Base-by-base conservation (phyloP, 331 rosid species). In the Acacia pycnantha region DNA sequence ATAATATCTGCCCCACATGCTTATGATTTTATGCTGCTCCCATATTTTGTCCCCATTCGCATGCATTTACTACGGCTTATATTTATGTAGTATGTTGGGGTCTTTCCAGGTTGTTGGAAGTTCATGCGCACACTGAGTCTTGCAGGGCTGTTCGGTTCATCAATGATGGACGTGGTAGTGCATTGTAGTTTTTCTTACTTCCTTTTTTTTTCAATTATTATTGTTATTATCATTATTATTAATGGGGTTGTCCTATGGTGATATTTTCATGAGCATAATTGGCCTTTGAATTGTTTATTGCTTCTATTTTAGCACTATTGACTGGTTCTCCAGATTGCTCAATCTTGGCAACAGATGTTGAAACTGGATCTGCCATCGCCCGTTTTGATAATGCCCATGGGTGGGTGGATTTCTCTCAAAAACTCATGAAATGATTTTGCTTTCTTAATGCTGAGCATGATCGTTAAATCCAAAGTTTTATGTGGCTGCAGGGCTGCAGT, bases 281-380 rank as follows among this genome's bases (percentile, higher is more conserved):
- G 75, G 48, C 59, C 29, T 24, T 64, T 82, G 29, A 54, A 71
- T 33, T 59, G 58, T 6, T 35, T 73, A 11, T 19, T 81, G 74
- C 27, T 54, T 83, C 70, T 80, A 50, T 73, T 70, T 77, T 70
- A 95, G 98, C 94, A 1, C 82, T 95, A 76, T 80, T 90, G 92
- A 93, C 97, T 35, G 93, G 97, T 41, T 94, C 98, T 66, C 97
- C 97, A 0, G 98, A 93, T 89, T 81, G 80, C 81, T 91, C 98
- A 24, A 93, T 94, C 85, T 88, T 91, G 44, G 92, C 97, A 27
- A 89, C 94, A 0, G 97, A 94, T 82, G 94, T 94, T 69, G 98
- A 93, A 87, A 92, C 98, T 66, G 98, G 98, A 78, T 81, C 94
- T 56, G 73, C 93, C 54, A 88, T 92, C 71, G 93, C 92, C 19